Evolutionary conservation across 73 alveolate genomes (phyloP), one percentile per base, ranked within the genome.

Genomic region (Paramecium bursaria): DNA sequence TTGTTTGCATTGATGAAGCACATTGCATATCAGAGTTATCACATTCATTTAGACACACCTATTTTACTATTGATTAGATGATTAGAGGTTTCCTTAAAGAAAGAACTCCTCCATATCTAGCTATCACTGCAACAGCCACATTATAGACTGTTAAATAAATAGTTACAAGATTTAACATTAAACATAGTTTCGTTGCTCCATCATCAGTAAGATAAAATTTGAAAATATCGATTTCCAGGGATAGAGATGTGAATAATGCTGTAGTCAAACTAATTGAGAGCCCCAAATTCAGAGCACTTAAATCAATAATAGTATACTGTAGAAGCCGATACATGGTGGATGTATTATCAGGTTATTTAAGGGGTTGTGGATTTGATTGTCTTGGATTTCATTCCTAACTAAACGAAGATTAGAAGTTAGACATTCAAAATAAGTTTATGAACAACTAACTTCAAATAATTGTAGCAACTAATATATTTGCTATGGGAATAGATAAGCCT

Each of bases 401-500:
- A 54, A 76, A 90, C 9, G 97, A 92, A 9, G 76, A 90, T 48
- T 75, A 75, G 14, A 79, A 91, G 50, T 88, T 52, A 52, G 80
- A 82, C 74, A 86, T 94, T 46, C 91, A 92, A 85, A 87, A 80
- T 48, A 91, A 85, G 42, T 94, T 95, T 95, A 92, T 92, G 90
- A 88, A 76, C 44, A 91, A 86, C 48, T 15, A 87, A 88, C 86
- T 94, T 31, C 73, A 95, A 23, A 92, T 95, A 21, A 85, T 96
- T 22, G 98, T 94, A 15, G 97, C 98, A 57, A 96, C 99, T 27
- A 94, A 94, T 17, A 98, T 98, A 14, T 96, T 96, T 86, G 94
- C 97, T n/a, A 96, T 96, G 99, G 99, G 99, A 49, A 96, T 96
- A 14, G 98, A 96, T 88, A 96, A 96, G 87, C 75, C 95, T 6